phyloP scores from a whole-genome alignment of 1,284 basidiomycete species.

The Tilletia setariae region DNA sequence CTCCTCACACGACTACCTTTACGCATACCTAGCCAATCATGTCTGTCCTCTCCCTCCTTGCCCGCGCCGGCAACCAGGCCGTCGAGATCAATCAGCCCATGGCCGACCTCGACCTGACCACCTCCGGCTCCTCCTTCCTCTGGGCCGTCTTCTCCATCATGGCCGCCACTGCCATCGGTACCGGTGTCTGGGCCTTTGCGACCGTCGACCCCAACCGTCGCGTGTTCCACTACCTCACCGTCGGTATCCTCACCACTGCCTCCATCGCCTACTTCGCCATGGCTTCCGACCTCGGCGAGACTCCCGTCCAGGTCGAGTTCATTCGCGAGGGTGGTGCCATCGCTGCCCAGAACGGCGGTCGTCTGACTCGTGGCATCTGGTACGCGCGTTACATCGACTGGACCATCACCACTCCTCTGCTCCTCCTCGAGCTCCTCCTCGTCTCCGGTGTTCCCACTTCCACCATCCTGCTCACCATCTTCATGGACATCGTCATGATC shows the following conservation, averaged over 20 bases:
- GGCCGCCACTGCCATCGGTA: constrained; percentile 41
- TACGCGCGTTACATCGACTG: constrained; percentile 52
- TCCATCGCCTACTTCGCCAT: constrained; percentile 60
- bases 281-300: constrained; percentile 65
- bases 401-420: constrained; percentile 61
- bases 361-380: constrained; percentile 62
- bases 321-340: constrained; percentile 34
- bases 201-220: constrained; percentile 55
- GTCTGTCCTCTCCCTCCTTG: neutral
- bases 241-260: constrained; percentile 53
- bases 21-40: neutral
- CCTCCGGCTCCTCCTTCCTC: constrained; percentile 58
- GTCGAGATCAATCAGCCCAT: constrained; percentile 32
- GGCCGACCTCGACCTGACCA: constrained; percentile 41
- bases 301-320: constrained; percentile 61
- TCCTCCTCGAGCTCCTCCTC: constrained; percentile 62
- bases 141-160: constrained; percentile 55
- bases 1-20: neutral
- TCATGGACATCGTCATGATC: constrained; percentile 60
- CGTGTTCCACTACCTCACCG: constrained; percentile 59
- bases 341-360: constrained; percentile 22
- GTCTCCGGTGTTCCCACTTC: constrained; percentile 61
- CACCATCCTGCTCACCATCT: constrained; percentile 62
- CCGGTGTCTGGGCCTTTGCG: constrained; percentile 37
- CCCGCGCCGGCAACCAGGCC: constrained; percentile 34